Evolutionary conservation across 2,329 filamentous ascomycete species (phyloP), one percentile per base, ranked within the genome.

Genomic region (Fusarium sp.): DNA sequence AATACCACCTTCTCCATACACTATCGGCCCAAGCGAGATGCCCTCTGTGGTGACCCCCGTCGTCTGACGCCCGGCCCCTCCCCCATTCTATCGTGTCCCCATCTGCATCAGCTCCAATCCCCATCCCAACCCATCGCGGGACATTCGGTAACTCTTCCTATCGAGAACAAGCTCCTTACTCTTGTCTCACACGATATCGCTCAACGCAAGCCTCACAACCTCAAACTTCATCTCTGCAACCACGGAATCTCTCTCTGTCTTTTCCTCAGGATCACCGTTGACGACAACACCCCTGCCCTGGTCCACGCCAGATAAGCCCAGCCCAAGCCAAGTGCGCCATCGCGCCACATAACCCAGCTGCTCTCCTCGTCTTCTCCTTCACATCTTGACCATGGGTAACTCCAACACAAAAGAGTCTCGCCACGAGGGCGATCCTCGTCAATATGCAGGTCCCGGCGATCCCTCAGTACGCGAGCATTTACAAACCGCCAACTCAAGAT

Each of bases 371-470:
- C 64, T 56, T 65, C 39, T 58, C 63, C 51, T 65, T 42, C 45
- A 60, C 45, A 62, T n/a, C 41, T 28, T 36, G 39, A 71, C 47
- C 57, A 84, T 84, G 83, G 83, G 83, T 50, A 84, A 84, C 65
- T 79, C 79, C 33, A 84, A 76, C 65, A 80, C 82, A 31, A 84
- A 82, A 68, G 83, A 84, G 72, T 80, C 82, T 44, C 83, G 82
- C 55, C 71, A 75, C 22, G 80, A 79, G 9, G 70, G 74, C 56
- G 65, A 72, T 54, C 59, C 70, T 55, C 68, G 74, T 51, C 78
- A 76, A 42, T 71, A 76, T 41, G 64, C 71, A 26, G 61, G 67
- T 7, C 70, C 72, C n/a, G 73, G 71, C 30, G 75, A 79, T 41
- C 65, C 73, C 14, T 73, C 76, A 24, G 71, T 74, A 26, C 73